These are phyloP conservation scores for Citropsis articulata DNA, from an alignment of 345 rosid genomes.

Conservation along the genomic window DNA sequence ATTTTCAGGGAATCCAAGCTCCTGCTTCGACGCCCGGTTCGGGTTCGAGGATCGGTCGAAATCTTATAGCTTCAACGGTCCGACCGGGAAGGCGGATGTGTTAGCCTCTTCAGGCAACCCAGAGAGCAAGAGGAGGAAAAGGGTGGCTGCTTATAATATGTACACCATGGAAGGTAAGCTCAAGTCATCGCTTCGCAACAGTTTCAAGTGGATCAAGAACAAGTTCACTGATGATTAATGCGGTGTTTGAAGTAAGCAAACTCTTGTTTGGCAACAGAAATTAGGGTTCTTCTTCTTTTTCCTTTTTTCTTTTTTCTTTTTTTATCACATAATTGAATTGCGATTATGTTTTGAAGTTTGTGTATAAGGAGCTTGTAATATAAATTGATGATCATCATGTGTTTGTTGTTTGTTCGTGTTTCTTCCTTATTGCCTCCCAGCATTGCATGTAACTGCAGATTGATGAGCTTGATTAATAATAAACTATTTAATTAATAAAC, in stretches of 20 bases:
- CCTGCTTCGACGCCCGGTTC: conserved; percentile 27
- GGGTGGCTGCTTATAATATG: conserved; percentile 59
- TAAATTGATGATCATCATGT: neutral
- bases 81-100: conserved; percentile 6
- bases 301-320: no score
- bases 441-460: no score
- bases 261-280: no score
- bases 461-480: no score
- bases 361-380: neutral
- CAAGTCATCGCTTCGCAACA: conserved; percentile 47
- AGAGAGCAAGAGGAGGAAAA: conserved; percentile 51
- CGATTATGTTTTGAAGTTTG: neutral
- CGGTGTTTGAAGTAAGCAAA: conserved; percentile 6
- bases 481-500: no score
- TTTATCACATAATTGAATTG: neutral
- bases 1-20: conserved; percentile 31
- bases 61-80: conserved; percentile 58
- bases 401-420: neutral
- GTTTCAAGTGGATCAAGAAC: conserved; percentile 75
- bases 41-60: conserved; percentile 41
- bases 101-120: conserved; percentile 35
- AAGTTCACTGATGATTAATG: conserved; percentile 34
- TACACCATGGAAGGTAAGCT: conserved; percentile 56
- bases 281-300: no score
- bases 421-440: no score